Conservation (phyloP, 129 eudicot species). For the Centella asiatica region DNA sequence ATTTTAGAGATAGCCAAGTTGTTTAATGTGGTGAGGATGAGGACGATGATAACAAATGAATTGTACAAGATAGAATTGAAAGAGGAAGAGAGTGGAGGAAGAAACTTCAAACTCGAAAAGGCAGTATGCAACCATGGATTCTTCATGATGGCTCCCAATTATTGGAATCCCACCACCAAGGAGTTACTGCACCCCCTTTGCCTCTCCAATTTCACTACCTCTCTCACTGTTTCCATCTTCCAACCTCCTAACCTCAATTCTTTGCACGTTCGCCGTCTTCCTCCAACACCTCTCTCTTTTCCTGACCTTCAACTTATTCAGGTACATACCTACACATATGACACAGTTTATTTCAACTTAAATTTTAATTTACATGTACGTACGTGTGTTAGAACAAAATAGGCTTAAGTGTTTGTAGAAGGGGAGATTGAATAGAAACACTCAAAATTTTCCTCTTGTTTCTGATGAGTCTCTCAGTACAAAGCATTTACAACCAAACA, state of each 20-base stretch:
- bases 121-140: slow-evolving; percentile 54
- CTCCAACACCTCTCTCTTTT: not conserved
- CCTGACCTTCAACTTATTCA: slow-evolving; percentile 4
- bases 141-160: slow-evolving; percentile 62
- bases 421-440: too few relatives aligned
- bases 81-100: not conserved
- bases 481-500: too few relatives aligned
- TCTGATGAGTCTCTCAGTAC: too few relatives aligned
- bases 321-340: slow-evolving; percentile 3
- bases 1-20: too few relatives aligned
- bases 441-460: too few relatives aligned
- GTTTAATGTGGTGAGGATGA: too few relatives aligned
- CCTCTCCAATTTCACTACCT: slow-evolving; percentile 7
- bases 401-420: too few relatives aligned
- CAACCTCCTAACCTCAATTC: not conserved
- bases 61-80: not conserved
- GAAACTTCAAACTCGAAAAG: slow-evolving; percentile 28
- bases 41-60: not conserved
- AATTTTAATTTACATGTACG: not conserved
- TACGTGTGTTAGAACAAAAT: slow-evolving; percentile 21
- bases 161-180: slow-evolving; percentile 29
- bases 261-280: not conserved
- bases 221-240: slow-evolving; percentile 18
- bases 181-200: slow-evolving; percentile 15
- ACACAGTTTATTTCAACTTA: too few relatives aligned